Percentiles rank a stretch among this genome's conserved stretches.
These are phyloP conservation scores for Cicer cuneatum DNA, from an alignment of 306 rosid species.

Conservation along the genomic window DNA sequence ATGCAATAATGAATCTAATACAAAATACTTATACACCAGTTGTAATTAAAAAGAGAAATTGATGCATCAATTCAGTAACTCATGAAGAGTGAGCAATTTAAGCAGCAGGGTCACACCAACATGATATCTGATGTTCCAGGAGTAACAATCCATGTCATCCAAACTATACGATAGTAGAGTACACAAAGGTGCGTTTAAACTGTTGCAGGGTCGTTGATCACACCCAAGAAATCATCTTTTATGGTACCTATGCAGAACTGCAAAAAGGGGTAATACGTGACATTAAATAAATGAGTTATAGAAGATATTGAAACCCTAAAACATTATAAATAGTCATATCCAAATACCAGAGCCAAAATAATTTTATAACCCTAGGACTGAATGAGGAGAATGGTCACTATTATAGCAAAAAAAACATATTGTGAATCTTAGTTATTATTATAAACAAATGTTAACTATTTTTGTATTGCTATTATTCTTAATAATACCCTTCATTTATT, in stretches of 20 bases:
- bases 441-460: too few relatives aligned
- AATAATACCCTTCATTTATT: too few relatives aligned
- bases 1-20: background rate
- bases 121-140: conserved; percentile 22
- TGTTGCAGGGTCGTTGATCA: conserved; percentile 84
- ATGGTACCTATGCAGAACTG: conserved; percentile 99
- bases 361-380: background rate
- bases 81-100: background rate
- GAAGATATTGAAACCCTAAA: conserved; percentile 13
- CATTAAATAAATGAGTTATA: background rate
- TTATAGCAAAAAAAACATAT: too few relatives aligned
- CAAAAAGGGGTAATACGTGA: conserved; percentile 11
- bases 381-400: background rate
- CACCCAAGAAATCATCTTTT: conserved; percentile 97
- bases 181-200: conserved; percentile 42
- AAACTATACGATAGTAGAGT: background rate
- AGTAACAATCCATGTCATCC: conserved; percentile 32
- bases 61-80: conserved; percentile 1
- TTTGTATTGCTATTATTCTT: too few relatives aligned
- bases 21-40: background rate
- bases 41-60: background rate
- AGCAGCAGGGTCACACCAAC: background rate
- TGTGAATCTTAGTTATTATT: too few relatives aligned
- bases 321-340: conserved; percentile 9
- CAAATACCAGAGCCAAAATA: background rate